Evolutionary conservation across 768 basidiomycete species (phyloP), one percentile per base, ranked within the genome.

Genomic region (Dentipellis sp.): DNA sequence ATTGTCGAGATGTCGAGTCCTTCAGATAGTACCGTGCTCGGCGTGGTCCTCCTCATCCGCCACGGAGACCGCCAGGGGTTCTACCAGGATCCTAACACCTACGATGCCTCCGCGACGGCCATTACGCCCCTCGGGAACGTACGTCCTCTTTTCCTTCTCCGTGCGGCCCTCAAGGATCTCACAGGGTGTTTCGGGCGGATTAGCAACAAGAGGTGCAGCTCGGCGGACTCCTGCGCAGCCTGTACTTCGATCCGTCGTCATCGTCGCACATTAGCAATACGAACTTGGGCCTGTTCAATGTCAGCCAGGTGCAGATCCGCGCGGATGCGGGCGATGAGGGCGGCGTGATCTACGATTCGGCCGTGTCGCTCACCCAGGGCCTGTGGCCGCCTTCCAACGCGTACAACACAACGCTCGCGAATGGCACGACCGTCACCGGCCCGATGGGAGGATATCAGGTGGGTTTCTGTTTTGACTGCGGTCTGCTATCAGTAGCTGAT

Each of bases 271-370:
- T 88, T 53, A 60, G 71, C 10, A 77, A 75, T 0, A 68, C 71
- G 21, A 65, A 63, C 56, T 63, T 64, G 2, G 63, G 59, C 29
- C 62, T 73, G 45, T 71, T 74, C 63, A 57, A 73, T 45, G 67
- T 69, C 50, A 65, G 63, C 52, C 72, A 78, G 63, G 69, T 79
- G 57, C 64, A 65, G 36, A 75, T 82, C 52, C 78, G 76, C 16
- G 86, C 88, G 1, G 86, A 89, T 66, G 79, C 78, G 23, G 84
- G 84, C 6, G 85, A 80, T 16, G 87, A 90, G 68, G 79, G 77
- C 16, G 79, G 75, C 37, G 82, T 85, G n/a, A 82, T 84, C 45
- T 75, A 75, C 58, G 80, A 87, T 62, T 83, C 84, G 4, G 82
- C 86, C 10, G 69, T 79, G 22, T 84, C 88, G 0, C 67, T 89